Evolutionary conservation across 1,284 basidiomycete genomes (phyloP).

Genomic region (Pyrrhoderma lamaoense): DNA sequence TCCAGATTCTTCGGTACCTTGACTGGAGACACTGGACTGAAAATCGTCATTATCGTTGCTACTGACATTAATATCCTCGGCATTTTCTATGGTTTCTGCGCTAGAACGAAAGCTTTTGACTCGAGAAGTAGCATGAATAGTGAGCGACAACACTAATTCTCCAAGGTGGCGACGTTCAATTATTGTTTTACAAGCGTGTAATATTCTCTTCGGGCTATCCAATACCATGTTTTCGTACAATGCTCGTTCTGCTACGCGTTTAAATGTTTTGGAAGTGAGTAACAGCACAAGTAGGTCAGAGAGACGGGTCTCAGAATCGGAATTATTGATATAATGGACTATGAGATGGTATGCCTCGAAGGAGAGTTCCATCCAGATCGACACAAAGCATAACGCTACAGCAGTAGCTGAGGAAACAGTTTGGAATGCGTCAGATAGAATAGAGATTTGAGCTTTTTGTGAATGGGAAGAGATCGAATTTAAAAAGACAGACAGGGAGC

Average conservation of each 20-base stretch:
- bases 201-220: slow-evolving; percentile 31
- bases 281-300: slow-evolving; percentile 48
- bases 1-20: slow-evolving; percentile 27
- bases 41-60: too few species aligned
- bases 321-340: slow-evolving; percentile 39
- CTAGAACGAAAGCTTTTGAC: slow-evolving; percentile 28
- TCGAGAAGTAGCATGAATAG: slow-evolving; percentile 18
- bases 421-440: too few species aligned
- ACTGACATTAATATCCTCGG: background rate
- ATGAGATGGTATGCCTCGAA: slow-evolving; percentile 51
- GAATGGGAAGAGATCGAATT: too few species aligned
- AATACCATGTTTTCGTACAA: slow-evolving; percentile 53
- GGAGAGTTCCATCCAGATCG: slow-evolving; percentile 43
- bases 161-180: slow-evolving; percentile 40
- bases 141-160: slow-evolving; percentile 43
- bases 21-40: too few species aligned
- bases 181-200: slow-evolving; percentile 36
- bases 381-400: slow-evolving; percentile 16
- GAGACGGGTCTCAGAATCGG: slow-evolving; percentile 22
- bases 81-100: slow-evolving; percentile 1
- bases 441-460: too few species aligned
- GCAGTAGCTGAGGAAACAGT: background rate
- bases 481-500: too few species aligned
- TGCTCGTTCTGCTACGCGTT: slow-evolving; percentile 43
- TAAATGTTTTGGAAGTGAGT: slow-evolving; percentile 48